phyloP scores from a whole-genome alignment of 2,329 filamentous ascomycete genomes.

The Penicillium thymicola region DNA sequence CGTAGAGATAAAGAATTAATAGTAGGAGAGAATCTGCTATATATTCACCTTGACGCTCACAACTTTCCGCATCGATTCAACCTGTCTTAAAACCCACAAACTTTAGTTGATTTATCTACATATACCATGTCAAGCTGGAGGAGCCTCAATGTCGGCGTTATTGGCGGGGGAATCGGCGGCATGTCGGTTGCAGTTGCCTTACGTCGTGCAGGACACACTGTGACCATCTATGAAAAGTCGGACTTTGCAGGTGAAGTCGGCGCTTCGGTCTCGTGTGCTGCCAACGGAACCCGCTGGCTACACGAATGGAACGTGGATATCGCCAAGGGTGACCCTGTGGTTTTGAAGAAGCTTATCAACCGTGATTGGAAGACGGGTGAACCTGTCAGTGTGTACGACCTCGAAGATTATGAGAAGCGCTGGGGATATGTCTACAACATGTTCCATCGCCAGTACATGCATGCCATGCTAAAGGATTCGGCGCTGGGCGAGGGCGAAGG shows the following conservation, averaged over 20 bases:
- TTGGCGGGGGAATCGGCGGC: conserved; percentile 56
- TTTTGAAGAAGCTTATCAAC: conserved; percentile 65
- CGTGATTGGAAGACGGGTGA: conserved; percentile 68
- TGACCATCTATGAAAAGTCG: conserved; percentile 63
- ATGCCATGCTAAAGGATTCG: conserved; percentile 61
- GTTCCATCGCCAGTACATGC: conserved; percentile 69
- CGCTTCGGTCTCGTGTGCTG: conserved; percentile 64
- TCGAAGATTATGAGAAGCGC: conserved; percentile 62
- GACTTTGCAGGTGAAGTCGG: conserved; percentile 68
- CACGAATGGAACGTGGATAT: conserved; percentile 67
- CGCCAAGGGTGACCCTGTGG: conserved; percentile 61
- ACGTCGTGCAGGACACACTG: conserved; percentile 52
- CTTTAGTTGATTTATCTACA: neutral
- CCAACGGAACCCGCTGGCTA: conserved; percentile 68
- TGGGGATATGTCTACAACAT: conserved; percentile 68
- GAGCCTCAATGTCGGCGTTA: conserved; percentile 45
- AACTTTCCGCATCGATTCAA: neutral
- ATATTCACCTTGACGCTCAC: neutral
- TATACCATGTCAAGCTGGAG: conserved; percentile 39
- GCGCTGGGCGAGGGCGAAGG: conserved; percentile 56
- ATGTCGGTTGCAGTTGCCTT: conserved; percentile 52
- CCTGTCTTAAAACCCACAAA: too few relatives aligned
- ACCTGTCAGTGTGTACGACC: conserved; percentile 60
- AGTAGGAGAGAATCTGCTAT: neutral
- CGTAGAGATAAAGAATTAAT: neutral